Evolutionary conservation across 768 basidiomycete genomes (phyloP).

Genomic region (Suillus fuscotomentosus): DNA sequence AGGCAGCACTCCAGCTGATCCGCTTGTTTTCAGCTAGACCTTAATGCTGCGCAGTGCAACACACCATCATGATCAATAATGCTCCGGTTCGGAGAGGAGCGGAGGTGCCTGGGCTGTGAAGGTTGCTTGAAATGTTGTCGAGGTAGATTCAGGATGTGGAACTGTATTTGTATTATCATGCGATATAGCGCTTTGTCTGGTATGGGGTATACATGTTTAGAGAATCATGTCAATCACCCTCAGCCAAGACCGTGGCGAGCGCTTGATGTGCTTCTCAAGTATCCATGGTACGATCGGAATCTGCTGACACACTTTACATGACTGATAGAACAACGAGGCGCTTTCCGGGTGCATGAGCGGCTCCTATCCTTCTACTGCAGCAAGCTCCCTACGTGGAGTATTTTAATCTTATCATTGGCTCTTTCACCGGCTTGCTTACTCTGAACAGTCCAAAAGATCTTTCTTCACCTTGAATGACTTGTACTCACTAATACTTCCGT

Average conservation of each 20-base stretch:
- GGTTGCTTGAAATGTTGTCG: background rate
- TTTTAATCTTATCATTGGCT: background rate
- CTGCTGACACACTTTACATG: conserved; percentile 30
- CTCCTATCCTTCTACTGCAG: background rate
- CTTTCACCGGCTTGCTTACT: background rate
- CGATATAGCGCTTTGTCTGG: background rate
- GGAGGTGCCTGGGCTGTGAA: background rate
- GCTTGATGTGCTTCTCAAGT: background rate
- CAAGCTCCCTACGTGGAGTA: background rate
- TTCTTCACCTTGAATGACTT: background rate
- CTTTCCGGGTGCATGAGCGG: conserved; percentile 48
- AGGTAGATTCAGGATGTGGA: background rate
- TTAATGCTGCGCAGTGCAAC: background rate
- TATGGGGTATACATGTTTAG: background rate
- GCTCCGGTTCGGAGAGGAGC: background rate
- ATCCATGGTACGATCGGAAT: background rate
- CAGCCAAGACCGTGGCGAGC: background rate
- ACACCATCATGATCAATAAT: background rate
- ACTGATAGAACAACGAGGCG: conserved; percentile 47
- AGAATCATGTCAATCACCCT: background rate
- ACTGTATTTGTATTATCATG: background rate
- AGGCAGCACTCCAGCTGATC: background rate
- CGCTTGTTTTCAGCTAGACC: background rate
- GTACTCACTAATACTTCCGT: background rate
- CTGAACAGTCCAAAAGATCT: background rate